Conservation (phyloP, 352 stramenopile genomes). For the Phytophthora tubulina region DNA sequence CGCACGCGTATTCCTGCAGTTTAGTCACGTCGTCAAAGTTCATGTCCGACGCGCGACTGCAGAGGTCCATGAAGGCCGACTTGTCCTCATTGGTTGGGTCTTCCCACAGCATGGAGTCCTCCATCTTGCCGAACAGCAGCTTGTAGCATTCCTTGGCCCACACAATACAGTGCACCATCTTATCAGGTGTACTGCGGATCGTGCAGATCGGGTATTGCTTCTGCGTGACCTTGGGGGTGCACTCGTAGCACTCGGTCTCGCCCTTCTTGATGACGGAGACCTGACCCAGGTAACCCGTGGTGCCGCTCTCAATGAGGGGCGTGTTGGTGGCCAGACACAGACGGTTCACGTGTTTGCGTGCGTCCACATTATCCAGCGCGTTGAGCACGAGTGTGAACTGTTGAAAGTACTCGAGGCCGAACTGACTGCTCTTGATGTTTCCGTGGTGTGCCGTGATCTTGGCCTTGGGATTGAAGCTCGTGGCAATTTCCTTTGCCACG, state of each 20-base stretch:
- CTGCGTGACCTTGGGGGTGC: conserved; percentile 93
- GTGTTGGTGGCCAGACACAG: conserved; percentile 94
- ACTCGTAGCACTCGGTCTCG: conserved; percentile 99
- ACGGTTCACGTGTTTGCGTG: conserved; percentile 98
- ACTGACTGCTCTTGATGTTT: conserved; percentile 96
- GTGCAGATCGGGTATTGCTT: conserved; percentile 99
- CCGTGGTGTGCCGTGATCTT: conserved; percentile 96
- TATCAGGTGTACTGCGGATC: conserved; percentile 98
- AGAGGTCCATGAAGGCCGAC: conserved; percentile 86
- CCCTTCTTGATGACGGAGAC: conserved; percentile 97
- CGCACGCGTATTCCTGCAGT: conserved; percentile 72
- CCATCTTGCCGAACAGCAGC: conserved; percentile 84
- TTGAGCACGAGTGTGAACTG: conserved; percentile 99
- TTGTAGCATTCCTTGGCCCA: conserved; percentile 96
- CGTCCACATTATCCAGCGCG: conserved; percentile 99
- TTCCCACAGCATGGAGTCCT: conserved; percentile 97
- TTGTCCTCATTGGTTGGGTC: conserved; percentile 81
- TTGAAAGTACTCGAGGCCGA: conserved; percentile 95
- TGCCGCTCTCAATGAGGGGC: conserved; percentile 97
- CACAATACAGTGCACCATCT: conserved; percentile 99
- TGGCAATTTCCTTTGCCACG: conserved; percentile 81
- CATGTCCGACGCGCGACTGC: conserved; percentile 59
- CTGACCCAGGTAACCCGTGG: conserved; percentile 98
- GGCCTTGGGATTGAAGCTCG: conserved; percentile 89
- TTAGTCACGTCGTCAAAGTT: conserved; percentile 49